Evolutionary conservation across 2,329 filamentous ascomycete species (phyloP).

Genomic region (Fusarium sp.): DNA sequence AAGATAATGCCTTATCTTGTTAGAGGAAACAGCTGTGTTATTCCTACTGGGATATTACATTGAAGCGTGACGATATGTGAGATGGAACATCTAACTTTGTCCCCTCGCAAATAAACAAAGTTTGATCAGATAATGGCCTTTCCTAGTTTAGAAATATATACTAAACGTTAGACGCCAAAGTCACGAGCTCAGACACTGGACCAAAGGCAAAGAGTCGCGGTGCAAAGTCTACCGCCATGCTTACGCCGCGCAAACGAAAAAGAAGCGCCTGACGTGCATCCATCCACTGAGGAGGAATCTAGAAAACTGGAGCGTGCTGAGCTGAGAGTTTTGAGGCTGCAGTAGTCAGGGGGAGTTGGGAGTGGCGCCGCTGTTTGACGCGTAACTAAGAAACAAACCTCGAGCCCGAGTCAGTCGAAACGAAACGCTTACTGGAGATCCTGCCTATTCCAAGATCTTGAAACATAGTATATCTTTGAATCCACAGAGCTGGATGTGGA

Average conservation of each 20-base stretch:
- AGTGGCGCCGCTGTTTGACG: constrained; percentile 29
- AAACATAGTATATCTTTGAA: constrained; percentile 1
- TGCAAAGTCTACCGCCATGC: constrained; percentile 4
- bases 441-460: constrained; percentile 15
- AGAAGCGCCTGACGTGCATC: neutral
- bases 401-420: constrained; percentile 18
- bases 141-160: too few species aligned
- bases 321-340: constrained; percentile 31
- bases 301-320: constrained; percentile 23
- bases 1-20: too few species aligned
- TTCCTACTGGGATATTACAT: too few species aligned
- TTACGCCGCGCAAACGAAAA: constrained; percentile 4
- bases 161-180: neutral
- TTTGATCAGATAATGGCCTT: too few species aligned
- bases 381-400: constrained; percentile 11
- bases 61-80: too few species aligned
- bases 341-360: constrained; percentile 28
- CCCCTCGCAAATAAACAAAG: too few species aligned
- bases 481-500: neutral
- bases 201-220: neutral
- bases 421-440: neutral
- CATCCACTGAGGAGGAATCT: neutral
- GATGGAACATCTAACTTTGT: too few species aligned
- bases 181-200: neutral
- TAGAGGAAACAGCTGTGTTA: too few species aligned